phyloP scores from a whole-genome alignment of 2,329 filamentous ascomycete species.

The Tricladium varicosporioides region DNA sequence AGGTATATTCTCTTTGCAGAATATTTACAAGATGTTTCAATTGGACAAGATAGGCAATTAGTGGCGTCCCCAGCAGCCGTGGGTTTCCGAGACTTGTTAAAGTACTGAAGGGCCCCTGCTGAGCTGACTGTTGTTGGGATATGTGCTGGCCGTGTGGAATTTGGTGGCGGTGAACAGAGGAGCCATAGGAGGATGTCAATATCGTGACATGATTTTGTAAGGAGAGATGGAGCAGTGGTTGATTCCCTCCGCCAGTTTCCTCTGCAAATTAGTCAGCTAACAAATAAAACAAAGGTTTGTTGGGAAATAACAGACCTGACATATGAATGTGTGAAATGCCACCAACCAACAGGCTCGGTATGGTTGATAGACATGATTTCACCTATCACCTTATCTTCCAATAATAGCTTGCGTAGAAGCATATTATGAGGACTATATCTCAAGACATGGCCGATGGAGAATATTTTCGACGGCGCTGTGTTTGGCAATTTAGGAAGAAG shows the following conservation, averaged over 20 bases:
- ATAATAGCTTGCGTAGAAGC: conserved; percentile 73
- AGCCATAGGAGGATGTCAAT: conserved; percentile 93
- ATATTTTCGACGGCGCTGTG: conserved; percentile 51
- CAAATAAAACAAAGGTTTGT: background rate
- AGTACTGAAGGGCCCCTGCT: conserved; percentile 73
- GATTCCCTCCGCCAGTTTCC: conserved; percentile 91
- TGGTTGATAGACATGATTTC: conserved; percentile 85
- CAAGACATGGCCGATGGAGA: conserved; percentile 91
- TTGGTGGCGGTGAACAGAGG: conserved; percentile 60
- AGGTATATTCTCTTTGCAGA: conserved; percentile 74
- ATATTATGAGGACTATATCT: conserved; percentile 93
- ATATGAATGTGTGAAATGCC: conserved; percentile 90
- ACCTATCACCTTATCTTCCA: conserved; percentile 74
- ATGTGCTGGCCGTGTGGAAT: conserved; percentile 53
- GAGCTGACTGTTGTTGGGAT: conserved; percentile 75
- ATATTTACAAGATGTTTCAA: conserved; percentile 75
- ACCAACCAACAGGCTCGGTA: conserved; percentile 93
- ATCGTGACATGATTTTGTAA: conserved; percentile 96
- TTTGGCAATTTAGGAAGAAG: conserved; percentile 40
- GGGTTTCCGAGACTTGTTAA: conserved; percentile 75
- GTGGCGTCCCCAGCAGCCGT: conserved; percentile 70
- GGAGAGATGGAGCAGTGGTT: conserved; percentile 72
- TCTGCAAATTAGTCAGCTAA: conserved; percentile 37
- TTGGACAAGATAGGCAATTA: conserved; percentile 81
- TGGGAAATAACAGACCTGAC: conserved; percentile 54